A percentile compares a stretch with the other conserved stretches of the same genome.
Evolutionary conservation across 2,329 filamentous ascomycete genomes (phyloP).

Genomic region (Ophiocordyceps camponoti-floridani): DNA sequence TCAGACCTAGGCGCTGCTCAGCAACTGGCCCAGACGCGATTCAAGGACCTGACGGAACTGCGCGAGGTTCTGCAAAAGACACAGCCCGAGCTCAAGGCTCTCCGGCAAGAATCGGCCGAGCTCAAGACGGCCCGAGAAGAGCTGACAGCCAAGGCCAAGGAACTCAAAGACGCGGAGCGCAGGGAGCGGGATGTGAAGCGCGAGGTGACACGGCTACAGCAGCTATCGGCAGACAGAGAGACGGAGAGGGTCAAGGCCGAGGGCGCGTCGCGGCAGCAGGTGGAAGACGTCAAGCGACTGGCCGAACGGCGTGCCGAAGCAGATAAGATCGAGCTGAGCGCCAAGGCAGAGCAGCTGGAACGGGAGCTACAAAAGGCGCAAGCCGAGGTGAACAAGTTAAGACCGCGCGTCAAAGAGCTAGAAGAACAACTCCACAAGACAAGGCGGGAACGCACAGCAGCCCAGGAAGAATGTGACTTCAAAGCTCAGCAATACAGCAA

Average conservation of each 20-base stretch:
- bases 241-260: constrained; percentile 61
- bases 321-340: constrained; percentile 61
- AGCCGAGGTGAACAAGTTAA: constrained; percentile 53
- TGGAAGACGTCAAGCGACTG: constrained; percentile 63
- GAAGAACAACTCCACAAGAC: constrained; percentile 58
- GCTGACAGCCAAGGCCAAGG: constrained; percentile 35
- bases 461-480: constrained; percentile 66
- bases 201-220: constrained; percentile 54
- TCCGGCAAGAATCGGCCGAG: constrained; percentile 59
- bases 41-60: constrained; percentile 72
- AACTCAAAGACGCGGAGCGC: constrained; percentile 61
- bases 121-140: constrained; percentile 64
- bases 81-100: constrained; percentile 65
- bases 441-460: constrained; percentile 44
- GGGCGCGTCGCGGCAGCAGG: constrained; percentile 48
- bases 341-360: constrained; percentile 51
- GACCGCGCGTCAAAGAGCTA: constrained; percentile 42
- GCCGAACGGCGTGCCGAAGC: constrained; percentile 58
- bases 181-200: constrained; percentile 65
- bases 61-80: constrained; percentile 66
- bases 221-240: constrained; percentile 56
- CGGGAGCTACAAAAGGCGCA: constrained; percentile 55
- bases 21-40: constrained; percentile 69
- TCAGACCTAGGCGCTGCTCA: constrained; percentile 75
- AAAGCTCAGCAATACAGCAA: constrained; percentile 75